A percentile compares a stretch with the other conserved stretches of the same genome.
Evolutionary conservation across 2,329 filamentous ascomycete genomes (phyloP).

Genomic region (Fusarium cyanostomum): DNA sequence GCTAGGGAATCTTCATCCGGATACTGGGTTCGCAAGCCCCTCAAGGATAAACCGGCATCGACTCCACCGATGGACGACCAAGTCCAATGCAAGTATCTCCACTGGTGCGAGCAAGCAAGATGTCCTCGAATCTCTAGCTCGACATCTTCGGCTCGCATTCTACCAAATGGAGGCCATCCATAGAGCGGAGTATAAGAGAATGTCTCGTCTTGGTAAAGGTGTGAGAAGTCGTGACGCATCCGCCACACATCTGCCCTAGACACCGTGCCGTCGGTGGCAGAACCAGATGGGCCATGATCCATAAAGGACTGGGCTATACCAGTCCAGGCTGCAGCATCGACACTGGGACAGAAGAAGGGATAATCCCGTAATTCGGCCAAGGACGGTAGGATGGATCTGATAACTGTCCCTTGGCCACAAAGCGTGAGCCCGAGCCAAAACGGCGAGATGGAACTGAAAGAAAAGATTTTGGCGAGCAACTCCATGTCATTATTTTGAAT

Average conservation of each 20-base stretch:
- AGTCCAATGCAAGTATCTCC: conserved; percentile 2
- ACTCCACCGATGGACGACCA: background rate
- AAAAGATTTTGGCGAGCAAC: no score
- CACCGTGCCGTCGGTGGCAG: background rate
- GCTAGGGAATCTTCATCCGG: background rate
- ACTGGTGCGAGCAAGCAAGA: background rate
- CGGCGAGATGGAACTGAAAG: no score
- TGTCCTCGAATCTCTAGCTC: background rate
- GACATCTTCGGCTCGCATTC: background rate
- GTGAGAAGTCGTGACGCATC: background rate
- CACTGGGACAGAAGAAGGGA: no score
- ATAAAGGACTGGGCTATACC: background rate
- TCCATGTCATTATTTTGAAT: no score
- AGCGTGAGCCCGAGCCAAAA: no score
- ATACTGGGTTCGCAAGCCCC: background rate
- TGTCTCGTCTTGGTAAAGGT: background rate
- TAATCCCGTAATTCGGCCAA: no score
- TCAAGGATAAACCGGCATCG: background rate
- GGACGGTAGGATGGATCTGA: no score
- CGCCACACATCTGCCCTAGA: conserved; percentile 1
- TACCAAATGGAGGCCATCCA: background rate
- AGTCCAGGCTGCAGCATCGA: background rate
- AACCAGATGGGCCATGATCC: background rate
- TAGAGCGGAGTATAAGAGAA: background rate
- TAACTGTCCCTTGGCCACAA: no score